These are phyloP conservation scores for Orbilia quercus DNA, from an alignment of 2,329 filamentous ascomycete genomes.

Conservation along the genomic window DNA sequence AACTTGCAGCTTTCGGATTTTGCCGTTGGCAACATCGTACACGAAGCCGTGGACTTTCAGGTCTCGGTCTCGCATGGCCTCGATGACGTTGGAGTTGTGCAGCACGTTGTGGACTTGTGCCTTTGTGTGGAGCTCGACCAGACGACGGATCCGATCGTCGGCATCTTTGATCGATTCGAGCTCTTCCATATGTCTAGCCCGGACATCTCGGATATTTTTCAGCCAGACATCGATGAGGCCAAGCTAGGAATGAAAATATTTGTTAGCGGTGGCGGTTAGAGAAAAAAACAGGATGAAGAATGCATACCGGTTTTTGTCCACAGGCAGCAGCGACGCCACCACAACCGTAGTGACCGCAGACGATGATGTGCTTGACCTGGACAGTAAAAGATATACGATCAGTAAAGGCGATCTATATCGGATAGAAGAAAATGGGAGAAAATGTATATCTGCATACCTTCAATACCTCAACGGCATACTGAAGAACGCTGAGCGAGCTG, in stretches of 20 bases:
- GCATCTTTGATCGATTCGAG: constrained; percentile 73
- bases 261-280: constrained; percentile 1
- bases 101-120: constrained; percentile 75
- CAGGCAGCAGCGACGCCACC: constrained; percentile 74
- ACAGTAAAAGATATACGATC: neutral
- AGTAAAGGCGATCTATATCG: too few relatives aligned
- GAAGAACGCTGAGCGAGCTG: constrained; percentile 78
- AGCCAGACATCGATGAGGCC: constrained; percentile 73
- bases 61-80: constrained; percentile 76
- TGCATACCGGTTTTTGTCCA: constrained; percentile 61
- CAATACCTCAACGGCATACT: constrained; percentile 79
- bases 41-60: constrained; percentile 81
- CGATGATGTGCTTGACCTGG: constrained; percentile 74
- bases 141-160: constrained; percentile 69
- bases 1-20: constrained; percentile 66
- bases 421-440: neutral
- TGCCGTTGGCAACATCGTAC: constrained; percentile 72
- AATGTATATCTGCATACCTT: constrained; percentile 66
- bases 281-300: neutral
- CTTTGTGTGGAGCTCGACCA: constrained; percentile 82
- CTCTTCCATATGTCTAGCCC: constrained; percentile 71
- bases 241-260: constrained; percentile 61
- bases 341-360: constrained; percentile 76
- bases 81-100: constrained; percentile 75
- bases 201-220: constrained; percentile 67